These are phyloP conservation scores for Clonostachys rosea DNA, from an alignment of 2,329 filamentous ascomycete species.

Conservation along the genomic window DNA sequence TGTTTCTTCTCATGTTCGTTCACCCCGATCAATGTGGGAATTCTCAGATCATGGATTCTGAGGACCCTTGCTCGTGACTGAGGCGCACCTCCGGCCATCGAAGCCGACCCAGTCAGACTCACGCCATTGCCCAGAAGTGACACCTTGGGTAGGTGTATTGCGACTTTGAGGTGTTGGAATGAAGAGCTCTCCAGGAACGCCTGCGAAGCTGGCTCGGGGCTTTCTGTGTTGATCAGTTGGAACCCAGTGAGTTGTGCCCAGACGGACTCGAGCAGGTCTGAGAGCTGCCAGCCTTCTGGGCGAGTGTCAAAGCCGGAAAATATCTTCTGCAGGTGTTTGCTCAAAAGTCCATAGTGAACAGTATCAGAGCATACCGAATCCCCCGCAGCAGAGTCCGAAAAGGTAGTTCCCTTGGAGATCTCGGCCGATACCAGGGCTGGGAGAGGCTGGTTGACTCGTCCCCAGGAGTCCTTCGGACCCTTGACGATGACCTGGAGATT, in stretches of 20 bases:
- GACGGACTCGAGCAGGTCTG: neutral
- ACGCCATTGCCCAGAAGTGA: slow-evolving; percentile 60
- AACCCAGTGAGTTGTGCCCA: neutral
- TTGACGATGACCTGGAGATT: slow-evolving; percentile 55
- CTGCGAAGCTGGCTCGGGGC: neutral
- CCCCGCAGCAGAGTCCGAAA: slow-evolving; percentile 49
- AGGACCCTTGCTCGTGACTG: slow-evolving; percentile 25
- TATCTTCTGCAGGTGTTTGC: slow-evolving; percentile 55
- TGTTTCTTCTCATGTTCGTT: slow-evolving; percentile 64
- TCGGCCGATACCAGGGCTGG: slow-evolving; percentile 57
- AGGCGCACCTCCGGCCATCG: slow-evolving; percentile 8
- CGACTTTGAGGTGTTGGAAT: slow-evolving; percentile 44
- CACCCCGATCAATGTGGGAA: slow-evolving; percentile 68
- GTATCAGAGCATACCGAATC: slow-evolving; percentile 66
- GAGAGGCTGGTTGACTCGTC: slow-evolving; percentile 52
- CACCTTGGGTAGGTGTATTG: slow-evolving; percentile 61
- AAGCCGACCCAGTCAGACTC: slow-evolving; percentile 40
- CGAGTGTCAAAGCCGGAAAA: slow-evolving; percentile 19
- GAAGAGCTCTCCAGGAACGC: slow-evolving; percentile 21
- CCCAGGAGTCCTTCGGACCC: slow-evolving; percentile 66
- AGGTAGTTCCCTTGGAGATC: slow-evolving; percentile 50
- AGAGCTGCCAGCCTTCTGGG: neutral
- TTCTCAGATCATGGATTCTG: slow-evolving; percentile 49
- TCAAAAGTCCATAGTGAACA: slow-evolving; percentile 69
- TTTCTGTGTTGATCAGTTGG: neutral